Evolutionary conservation across 2,329 filamentous ascomycete species (phyloP).

Genomic region (Orbilia quercus): DNA sequence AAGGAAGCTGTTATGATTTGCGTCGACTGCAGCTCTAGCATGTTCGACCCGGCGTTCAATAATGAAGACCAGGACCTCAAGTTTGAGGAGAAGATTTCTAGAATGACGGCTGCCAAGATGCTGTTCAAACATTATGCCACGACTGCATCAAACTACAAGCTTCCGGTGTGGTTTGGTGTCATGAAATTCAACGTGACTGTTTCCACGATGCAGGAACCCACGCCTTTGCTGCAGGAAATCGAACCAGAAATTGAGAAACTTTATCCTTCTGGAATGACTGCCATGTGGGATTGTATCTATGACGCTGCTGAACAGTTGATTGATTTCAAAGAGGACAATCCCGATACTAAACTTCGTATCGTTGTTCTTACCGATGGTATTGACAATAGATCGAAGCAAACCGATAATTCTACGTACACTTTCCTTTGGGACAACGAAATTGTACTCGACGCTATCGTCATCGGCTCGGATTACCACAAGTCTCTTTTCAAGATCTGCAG

Average conservation of each 20-base stretch:
- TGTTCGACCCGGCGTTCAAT: conserved; percentile 41
- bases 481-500: conserved; percentile 50
- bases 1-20: conserved; percentile 54
- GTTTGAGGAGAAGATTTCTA: conserved; percentile 18
- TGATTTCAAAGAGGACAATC: conserved; percentile 48
- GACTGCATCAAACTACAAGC: conserved; percentile 48
- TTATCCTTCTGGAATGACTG: conserved; percentile 30
- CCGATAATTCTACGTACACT: conserved; percentile 42
- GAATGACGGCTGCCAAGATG: conserved; percentile 49
- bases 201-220: conserved; percentile 41
- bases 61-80: conserved; percentile 40
- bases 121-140: conserved; percentile 47
- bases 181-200: conserved; percentile 44
- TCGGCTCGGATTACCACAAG: conserved; percentile 38
- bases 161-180: conserved; percentile 51
- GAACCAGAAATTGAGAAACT: conserved; percentile 47
- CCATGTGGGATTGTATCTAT: conserved; percentile 55
- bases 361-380: conserved; percentile 54
- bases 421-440: conserved; percentile 53
- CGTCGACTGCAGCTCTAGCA: conserved; percentile 54
- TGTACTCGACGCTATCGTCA: conserved; percentile 46
- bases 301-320: conserved; percentile 50
- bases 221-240: conserved; percentile 39
- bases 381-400: conserved; percentile 50
- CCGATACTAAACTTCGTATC: conserved; percentile 51